These are phyloP conservation scores for Phytophthora aleatoria DNA, from an alignment of 352 stramenopile genomes.

Conservation along the genomic window DNA sequence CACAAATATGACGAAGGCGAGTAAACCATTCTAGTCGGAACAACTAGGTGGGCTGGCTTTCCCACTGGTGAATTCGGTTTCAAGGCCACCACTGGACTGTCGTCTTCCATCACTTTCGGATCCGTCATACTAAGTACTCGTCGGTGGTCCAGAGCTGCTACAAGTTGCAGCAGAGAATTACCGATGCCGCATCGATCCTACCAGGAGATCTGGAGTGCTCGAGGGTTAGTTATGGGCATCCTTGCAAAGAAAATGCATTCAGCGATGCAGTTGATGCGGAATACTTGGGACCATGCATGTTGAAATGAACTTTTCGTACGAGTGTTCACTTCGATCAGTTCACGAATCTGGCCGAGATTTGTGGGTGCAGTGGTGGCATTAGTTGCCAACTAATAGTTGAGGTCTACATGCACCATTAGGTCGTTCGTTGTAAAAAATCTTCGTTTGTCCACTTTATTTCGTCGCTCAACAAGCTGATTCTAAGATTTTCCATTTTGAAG, in stretches of 20 bases:
- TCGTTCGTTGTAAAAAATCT: too few relatives aligned
- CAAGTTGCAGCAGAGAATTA: neutral
- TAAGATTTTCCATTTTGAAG: too few relatives aligned
- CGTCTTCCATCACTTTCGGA: neutral
- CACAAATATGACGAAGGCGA: neutral
- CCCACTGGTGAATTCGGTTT: neutral
- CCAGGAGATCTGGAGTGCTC: neutral
- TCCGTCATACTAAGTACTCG: neutral
- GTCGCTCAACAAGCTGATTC: too few relatives aligned
- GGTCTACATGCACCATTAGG: too few relatives aligned
- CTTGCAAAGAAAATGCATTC: slow-evolving; percentile 4
- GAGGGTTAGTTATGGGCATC: neutral
- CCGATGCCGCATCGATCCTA: neutral
- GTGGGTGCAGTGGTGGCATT: too few relatives aligned
- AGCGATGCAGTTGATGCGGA: slow-evolving; percentile 5
- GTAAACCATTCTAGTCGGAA: neutral
- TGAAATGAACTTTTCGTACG: neutral
- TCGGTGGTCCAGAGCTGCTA: neutral
- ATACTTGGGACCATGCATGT: neutral
- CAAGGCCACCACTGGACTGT: neutral
- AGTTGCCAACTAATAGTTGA: too few relatives aligned
- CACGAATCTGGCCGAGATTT: too few relatives aligned
- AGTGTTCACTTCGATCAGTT: too few relatives aligned
- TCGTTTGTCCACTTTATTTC: too few relatives aligned
- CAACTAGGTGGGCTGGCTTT: neutral